Conservation (phyloP, 768 basidiomycete genomes). For the Agaricus sinodeliciosus region DNA sequence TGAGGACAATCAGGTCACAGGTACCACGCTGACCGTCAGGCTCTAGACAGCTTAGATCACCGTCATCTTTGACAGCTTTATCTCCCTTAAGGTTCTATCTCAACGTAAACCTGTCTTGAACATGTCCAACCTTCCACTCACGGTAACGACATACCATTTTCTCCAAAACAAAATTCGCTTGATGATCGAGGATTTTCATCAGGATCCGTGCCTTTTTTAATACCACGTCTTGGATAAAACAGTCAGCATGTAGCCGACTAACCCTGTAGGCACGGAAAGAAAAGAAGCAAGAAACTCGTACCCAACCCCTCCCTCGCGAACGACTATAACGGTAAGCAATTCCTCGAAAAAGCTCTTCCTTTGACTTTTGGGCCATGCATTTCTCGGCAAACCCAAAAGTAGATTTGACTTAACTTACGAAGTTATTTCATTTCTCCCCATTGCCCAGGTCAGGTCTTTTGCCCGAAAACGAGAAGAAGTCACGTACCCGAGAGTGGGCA, state of each 20-base stretch:
- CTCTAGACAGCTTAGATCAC: conserved; percentile 3
- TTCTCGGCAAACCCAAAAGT: conserved; percentile 6
- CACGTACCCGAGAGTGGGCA: background rate
- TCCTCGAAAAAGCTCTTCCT: background rate
- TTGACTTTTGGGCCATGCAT: conserved; percentile 2
- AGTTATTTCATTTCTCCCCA: background rate
- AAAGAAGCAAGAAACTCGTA: background rate
- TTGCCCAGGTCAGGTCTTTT: background rate
- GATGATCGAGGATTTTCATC: background rate
- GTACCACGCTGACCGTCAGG: background rate
- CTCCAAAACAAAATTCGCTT: background rate
- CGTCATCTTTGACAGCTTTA: background rate
- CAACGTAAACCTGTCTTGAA: background rate
- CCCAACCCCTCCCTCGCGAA: background rate
- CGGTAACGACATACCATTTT: background rate
- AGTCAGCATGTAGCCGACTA: background rate
- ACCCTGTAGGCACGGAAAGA: background rate
- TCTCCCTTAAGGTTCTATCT: background rate
- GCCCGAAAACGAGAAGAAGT: background rate
- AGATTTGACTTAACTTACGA: background rate
- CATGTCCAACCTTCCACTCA: background rate
- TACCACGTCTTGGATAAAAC: background rate
- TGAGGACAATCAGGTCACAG: background rate
- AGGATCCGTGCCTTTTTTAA: background rate
- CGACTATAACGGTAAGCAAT: background rate